These are phyloP conservation scores for Vitis hybrid DNA, from an alignment of 177 flowering plant genomes.

Conservation along the genomic window DNA sequence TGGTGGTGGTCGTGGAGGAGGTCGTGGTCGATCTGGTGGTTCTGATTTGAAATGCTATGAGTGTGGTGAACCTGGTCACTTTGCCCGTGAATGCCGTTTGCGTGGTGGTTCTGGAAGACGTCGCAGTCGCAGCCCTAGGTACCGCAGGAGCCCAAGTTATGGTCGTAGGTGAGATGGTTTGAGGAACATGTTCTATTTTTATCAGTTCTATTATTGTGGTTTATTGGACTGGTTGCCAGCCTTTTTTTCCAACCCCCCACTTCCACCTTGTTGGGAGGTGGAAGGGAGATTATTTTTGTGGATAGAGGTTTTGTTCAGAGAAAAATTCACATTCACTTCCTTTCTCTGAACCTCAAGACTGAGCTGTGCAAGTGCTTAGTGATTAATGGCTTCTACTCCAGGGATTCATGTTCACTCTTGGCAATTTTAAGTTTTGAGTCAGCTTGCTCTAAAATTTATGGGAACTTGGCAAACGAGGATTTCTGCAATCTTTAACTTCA, in stretches of 20 bases:
- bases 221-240: too few relatives aligned
- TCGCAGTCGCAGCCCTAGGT: conserved; percentile 80
- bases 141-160: conserved; percentile 88
- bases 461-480: neutral
- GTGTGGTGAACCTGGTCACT: conserved; percentile 95
- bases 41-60: conserved; percentile 88
- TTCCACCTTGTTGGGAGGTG: neutral
- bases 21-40: conserved; percentile 75
- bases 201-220: neutral
- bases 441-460: too few relatives aligned
- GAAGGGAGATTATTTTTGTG: too few relatives aligned
- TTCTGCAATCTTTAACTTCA: neutral
- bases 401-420: too few relatives aligned
- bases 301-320: too few relatives aligned
- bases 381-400: too few relatives aligned
- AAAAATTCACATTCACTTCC: too few relatives aligned
- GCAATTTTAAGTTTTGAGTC: too few relatives aligned
- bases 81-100: conserved; percentile 83
- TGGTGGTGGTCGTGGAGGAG: conserved; percentile 62
- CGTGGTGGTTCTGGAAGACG: conserved; percentile 81
- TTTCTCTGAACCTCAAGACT: too few relatives aligned
- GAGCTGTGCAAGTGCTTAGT: too few relatives aligned
- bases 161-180: conserved; percentile 65
- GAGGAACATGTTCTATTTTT: neutral
- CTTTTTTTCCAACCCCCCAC: neutral